Evolutionary conservation across 176 grass and related monocot species (phyloP).

Genomic region (Phyllostachys edulis): DNA sequence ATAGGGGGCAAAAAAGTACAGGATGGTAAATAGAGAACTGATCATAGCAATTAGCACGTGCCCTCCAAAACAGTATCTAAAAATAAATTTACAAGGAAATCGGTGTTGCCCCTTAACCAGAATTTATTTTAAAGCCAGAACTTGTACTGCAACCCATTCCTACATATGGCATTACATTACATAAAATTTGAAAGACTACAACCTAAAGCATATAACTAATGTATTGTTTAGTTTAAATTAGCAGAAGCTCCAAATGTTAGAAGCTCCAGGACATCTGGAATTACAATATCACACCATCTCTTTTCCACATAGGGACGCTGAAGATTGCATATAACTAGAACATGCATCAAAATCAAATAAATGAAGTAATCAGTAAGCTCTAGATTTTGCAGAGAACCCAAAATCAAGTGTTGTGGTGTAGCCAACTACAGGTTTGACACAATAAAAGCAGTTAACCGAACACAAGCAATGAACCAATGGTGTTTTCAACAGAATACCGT

Average conservation of each 20-base stretch:
- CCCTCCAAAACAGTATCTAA: neutral
- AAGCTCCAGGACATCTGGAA: neutral
- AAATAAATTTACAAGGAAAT: neutral
- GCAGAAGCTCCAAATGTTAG: neutral
- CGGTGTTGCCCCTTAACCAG: neutral
- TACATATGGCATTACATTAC: neutral
- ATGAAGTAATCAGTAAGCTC: neutral
- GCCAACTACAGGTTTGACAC: neutral
- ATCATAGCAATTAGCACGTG: neutral
- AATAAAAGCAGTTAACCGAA: neutral
- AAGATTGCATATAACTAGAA: neutral
- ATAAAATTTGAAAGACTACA: neutral
- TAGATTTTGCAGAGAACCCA: neutral
- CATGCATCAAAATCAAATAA: neutral
- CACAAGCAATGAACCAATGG: neutral
- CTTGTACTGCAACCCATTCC: neutral
- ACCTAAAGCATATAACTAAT: neutral
- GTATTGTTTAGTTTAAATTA: neutral
- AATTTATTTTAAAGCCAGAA: neutral
- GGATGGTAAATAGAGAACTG: neutral
- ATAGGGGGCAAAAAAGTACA: neutral
- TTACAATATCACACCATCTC: neutral
- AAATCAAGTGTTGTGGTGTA: neutral
- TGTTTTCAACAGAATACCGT: neutral
- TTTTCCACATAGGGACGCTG: neutral